A percentile compares a stretch with the other conserved stretches of the same genome.
These are phyloP conservation scores for Mucor sp. DNA, from an alignment of 371 early-diverging fungal species.

Conservation along the genomic window DNA sequence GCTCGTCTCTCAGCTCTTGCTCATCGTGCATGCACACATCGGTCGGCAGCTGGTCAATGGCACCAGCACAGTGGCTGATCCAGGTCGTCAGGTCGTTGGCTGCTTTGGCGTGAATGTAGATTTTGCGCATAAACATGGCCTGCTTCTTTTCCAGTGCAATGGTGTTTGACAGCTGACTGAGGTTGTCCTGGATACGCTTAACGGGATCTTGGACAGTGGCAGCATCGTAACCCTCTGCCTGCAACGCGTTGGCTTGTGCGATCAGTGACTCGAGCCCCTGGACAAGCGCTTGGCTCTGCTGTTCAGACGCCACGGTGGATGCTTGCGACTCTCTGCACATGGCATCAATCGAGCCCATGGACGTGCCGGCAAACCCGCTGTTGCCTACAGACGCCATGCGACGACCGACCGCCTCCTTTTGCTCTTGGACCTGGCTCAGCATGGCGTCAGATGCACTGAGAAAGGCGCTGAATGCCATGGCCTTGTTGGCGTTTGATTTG, in stretches of 20 bases:
- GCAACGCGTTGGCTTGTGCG: conserved; percentile 25
- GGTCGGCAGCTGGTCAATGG: conserved; percentile 36
- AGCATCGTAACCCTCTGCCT: conserved; percentile 25
- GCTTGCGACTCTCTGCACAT: conserved; percentile 19
- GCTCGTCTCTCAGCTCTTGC: conserved; percentile 37
- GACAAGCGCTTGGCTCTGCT: conserved; percentile 15
- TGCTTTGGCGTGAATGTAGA: conserved; percentile 45
- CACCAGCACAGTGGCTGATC: conserved; percentile 44
- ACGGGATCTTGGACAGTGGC: conserved; percentile 31
- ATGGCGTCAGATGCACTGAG: conserved; percentile 29
- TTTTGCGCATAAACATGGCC: conserved; percentile 41
- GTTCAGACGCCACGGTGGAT: conserved; percentile 23
- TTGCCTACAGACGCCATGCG: conserved; percentile 29
- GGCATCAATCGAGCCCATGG: conserved; percentile 21
- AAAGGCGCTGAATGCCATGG: conserved; percentile 33
- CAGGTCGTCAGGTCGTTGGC: conserved; percentile 40
- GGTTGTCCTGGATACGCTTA: conserved; percentile 19
- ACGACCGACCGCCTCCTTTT: conserved; percentile 28
- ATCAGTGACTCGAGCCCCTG: conserved; percentile 23
- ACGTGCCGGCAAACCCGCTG: conserved; percentile 25
- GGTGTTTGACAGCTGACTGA: conserved; percentile 28
- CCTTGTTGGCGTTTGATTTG: conserved; percentile 33
- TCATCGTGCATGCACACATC: conserved; percentile 47
- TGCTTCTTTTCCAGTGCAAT: conserved; percentile 42
- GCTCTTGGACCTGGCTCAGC: conserved; percentile 22